Evolutionary conservation across 2,329 filamentous ascomycete genomes (phyloP).

Genomic region (Fusarium transvaalense): DNA sequence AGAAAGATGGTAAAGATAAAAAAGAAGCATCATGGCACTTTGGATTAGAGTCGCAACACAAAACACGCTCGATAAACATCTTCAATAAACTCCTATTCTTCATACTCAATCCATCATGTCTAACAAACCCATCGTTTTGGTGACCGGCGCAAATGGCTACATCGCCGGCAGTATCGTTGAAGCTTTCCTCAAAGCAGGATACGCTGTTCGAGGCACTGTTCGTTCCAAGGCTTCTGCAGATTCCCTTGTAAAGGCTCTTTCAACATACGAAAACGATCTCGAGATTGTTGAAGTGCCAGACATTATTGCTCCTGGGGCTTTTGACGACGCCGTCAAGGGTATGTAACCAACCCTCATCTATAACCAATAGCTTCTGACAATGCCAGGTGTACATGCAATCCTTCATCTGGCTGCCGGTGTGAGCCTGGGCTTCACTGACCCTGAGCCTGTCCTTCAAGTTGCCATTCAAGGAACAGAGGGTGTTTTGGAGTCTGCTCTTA

Average conservation of each 20-base stretch:
- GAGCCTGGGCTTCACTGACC: constrained; percentile 39
- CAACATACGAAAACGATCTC: constrained; percentile 40
- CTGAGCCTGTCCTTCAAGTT: constrained; percentile 37
- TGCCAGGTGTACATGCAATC: constrained; percentile 40
- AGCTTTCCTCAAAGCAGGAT: constrained; percentile 54
- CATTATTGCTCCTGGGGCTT: constrained; percentile 52
- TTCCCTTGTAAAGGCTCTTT: constrained; percentile 33
- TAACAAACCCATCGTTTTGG: constrained; percentile 47
- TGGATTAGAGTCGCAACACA: neutral
- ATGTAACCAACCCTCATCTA: neutral
- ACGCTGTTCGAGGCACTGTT: constrained; percentile 55
- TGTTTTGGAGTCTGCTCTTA: constrained; percentile 40
- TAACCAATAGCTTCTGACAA: neutral
- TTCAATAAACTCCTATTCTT: neutral
- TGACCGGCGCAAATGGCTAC: constrained; percentile 58
- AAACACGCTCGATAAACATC: neutral
- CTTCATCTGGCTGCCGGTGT: constrained; percentile 42
- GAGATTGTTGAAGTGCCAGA: constrained; percentile 52
- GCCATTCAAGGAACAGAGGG: constrained; percentile 38
- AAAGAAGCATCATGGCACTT: neutral
- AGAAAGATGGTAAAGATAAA: neutral
- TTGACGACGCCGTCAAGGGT: constrained; percentile 53
- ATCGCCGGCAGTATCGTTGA: constrained; percentile 55
- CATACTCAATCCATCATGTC: constrained; percentile 30
- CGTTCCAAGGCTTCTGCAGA: constrained; percentile 49